phyloP scores from a whole-genome alignment of 768 basidiomycete genomes.

The Neoboletus magnificus region DNA sequence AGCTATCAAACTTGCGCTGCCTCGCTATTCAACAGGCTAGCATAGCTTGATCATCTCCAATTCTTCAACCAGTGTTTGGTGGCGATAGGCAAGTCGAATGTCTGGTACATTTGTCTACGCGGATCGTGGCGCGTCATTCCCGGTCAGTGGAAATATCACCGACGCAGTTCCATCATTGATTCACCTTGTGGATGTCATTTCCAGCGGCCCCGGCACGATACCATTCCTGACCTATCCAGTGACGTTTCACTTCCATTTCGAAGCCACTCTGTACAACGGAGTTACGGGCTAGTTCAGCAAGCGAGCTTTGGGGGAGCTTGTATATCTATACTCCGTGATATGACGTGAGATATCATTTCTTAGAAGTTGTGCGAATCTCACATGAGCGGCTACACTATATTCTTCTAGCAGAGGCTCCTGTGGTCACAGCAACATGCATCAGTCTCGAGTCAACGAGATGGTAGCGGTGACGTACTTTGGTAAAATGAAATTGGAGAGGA shows the following conservation, averaged over 20 bases:
- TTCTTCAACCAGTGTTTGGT: slow-evolving; percentile 85
- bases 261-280: slow-evolving; percentile 96
- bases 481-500: slow-evolving; percentile 97
- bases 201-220: slow-evolving; percentile 90
- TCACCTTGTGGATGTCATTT: slow-evolving; percentile 93
- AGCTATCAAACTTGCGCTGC: background rate
- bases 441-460: background rate
- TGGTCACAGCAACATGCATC: background rate
- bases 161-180: slow-evolving; percentile 5
- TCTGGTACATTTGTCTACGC: slow-evolving; percentile 94
- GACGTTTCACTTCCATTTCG: slow-evolving; percentile 96
- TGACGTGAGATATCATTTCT: background rate
- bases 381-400: slow-evolving; percentile 97
- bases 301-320: slow-evolving; percentile 88
- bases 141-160: slow-evolving; percentile 4
- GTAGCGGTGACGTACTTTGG: slow-evolving; percentile 59
- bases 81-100: slow-evolving; percentile 85
- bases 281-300: slow-evolving; percentile 98
- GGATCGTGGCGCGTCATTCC: background rate
- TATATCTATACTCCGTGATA: slow-evolving; percentile 63
- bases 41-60: slow-evolving; percentile 57
- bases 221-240: slow-evolving; percentile 93
- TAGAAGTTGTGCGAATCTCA: slow-evolving; percentile 34
- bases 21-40: background rate
- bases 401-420: slow-evolving; percentile 95